Percentiles rank a stretch among this genome's conserved stretches.
Evolutionary conservation across 2,329 filamentous ascomycete genomes (phyloP).

Genomic region (Colletotrichum siamense): DNA sequence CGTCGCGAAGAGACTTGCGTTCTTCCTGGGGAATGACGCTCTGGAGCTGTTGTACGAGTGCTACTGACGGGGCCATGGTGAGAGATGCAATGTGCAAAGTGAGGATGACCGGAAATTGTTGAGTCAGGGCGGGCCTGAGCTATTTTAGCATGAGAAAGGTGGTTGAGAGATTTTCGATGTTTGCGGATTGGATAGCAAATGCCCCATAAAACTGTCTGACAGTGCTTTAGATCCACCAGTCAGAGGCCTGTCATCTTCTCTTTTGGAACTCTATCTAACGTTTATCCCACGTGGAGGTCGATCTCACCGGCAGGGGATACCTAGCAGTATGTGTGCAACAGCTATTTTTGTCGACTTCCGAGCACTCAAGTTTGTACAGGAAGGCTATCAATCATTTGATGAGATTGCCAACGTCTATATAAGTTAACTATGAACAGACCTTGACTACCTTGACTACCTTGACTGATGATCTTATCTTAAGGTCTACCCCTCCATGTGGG

Average conservation of each 20-base stretch:
- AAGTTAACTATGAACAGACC: background rate
- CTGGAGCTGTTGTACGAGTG: slow-evolving; percentile 23
- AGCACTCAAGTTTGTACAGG: background rate
- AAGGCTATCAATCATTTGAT: background rate
- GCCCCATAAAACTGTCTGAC: background rate
- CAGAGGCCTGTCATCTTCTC: background rate
- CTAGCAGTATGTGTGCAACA: background rate
- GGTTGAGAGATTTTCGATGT: slow-evolving; percentile 15
- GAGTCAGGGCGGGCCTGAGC: slow-evolving; percentile 6
- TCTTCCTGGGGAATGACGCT: slow-evolving; percentile 25
- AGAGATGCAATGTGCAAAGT: background rate
- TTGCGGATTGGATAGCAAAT: background rate
- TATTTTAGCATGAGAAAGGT: slow-evolving; percentile 10
- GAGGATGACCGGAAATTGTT: background rate
- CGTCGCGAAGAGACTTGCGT: slow-evolving; percentile 41
- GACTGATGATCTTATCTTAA: background rate
- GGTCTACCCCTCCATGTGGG: background rate
- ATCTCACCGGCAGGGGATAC: background rate
- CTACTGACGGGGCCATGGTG: background rate
- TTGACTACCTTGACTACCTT: background rate
- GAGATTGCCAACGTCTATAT: background rate
- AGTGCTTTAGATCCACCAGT: slow-evolving; percentile 1
- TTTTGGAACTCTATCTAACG: background rate
- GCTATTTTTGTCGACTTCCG: background rate
- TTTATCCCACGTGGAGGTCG: background rate